Evolutionary conservation across 1,284 basidiomycete species (phyloP).

Genomic region (Trichosporon ovoides): DNA sequence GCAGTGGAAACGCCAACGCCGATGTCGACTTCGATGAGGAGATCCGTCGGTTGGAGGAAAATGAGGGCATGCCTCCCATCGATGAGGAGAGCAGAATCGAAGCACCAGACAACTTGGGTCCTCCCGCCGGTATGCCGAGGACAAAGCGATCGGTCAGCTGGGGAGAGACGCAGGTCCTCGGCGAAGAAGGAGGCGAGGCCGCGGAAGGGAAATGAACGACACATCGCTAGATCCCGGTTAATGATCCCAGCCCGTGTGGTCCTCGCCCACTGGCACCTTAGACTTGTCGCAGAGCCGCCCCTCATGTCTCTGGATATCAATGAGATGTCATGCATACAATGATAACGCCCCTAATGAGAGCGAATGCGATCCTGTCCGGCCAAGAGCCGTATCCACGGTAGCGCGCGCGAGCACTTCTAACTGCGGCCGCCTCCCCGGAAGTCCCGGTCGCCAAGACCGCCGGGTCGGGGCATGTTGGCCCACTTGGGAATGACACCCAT

Average conservation of each 20-base stretch:
- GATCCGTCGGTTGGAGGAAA: conserved; percentile 45
- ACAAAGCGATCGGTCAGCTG: conserved; percentile 38
- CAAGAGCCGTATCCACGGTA: background rate
- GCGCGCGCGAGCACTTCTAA: background rate
- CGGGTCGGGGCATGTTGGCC: conserved; percentile 25
- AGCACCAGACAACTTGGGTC: background rate
- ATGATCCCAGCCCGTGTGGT: background rate
- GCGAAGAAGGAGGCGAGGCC: conserved; percentile 19
- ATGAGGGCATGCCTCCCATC: conserved; percentile 13
- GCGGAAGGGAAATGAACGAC: background rate
- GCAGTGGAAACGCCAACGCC: background rate
- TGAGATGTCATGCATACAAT: conserved; percentile 11
- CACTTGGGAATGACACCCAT: conserved; percentile 75
- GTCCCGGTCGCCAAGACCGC: conserved; percentile 20
- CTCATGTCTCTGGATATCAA: background rate
- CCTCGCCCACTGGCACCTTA: background rate
- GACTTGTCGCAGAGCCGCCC: background rate
- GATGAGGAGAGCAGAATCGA: conserved; percentile 29
- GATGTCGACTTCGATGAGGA: conserved; percentile 46
- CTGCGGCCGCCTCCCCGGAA: background rate
- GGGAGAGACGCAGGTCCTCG: conserved; percentile 45
- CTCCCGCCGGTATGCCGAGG: conserved; percentile 11
- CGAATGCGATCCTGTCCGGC: background rate
- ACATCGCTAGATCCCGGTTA: background rate
- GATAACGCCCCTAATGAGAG: background rate